Conservation (phyloP, 306 rosid genomes). For the Pyrus communis region DNA sequence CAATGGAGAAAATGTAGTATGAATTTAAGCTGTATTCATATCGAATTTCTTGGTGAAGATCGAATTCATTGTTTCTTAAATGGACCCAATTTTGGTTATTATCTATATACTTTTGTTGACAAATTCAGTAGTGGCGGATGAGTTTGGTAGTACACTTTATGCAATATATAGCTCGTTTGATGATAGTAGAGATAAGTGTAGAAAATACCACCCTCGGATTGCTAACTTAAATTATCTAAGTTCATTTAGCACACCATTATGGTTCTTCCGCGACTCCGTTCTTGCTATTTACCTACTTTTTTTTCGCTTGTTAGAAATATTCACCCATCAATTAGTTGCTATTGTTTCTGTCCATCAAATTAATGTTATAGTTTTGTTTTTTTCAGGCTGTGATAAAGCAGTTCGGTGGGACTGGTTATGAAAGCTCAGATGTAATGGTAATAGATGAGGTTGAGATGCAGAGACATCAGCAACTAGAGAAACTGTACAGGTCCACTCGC, state of each 20-base stretch:
- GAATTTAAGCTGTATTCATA: neutral
- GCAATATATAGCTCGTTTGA: neutral
- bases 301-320: neutral
- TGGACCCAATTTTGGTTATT: neutral
- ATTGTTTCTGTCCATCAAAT: neutral
- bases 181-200: neutral
- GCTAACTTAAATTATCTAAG: neutral
- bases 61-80: neutral
- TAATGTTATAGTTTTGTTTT: neutral
- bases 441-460: slow-evolving; percentile 93
- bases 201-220: neutral
- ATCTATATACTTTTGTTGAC: neutral
- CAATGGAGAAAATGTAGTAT: neutral
- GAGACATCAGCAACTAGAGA: slow-evolving; percentile 89
- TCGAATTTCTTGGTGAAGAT: neutral
- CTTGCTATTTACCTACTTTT: neutral
- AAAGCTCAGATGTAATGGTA: slow-evolving; percentile 81
- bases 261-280: neutral
- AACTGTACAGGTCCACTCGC: slow-evolving; percentile 75
- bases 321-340: neutral
- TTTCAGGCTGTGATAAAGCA: slow-evolving; percentile 89
- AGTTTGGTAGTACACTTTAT: neutral
- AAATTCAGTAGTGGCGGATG: neutral
- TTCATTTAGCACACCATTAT: neutral
- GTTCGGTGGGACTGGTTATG: slow-evolving; percentile 77